Conservation (phyloP, 805 yeast species). For the Barnettozyma botsteinii region DNA sequence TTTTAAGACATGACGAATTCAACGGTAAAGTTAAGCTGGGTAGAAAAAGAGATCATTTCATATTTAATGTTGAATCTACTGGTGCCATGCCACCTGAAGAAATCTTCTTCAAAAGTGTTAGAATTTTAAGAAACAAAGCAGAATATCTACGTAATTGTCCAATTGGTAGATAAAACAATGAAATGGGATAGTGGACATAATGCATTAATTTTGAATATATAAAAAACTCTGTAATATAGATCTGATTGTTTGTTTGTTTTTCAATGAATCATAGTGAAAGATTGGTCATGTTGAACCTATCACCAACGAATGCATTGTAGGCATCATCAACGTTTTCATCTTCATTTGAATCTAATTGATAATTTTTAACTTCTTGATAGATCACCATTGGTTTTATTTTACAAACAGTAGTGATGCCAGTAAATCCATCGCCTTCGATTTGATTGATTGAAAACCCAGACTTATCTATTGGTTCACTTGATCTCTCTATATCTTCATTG, state of each 20-base stretch:
- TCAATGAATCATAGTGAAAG: background rate
- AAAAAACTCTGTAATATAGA: conserved; percentile 1
- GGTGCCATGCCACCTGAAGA: conserved; percentile 98
- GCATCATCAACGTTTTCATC: conserved; percentile 1
- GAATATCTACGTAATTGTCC: conserved; percentile 76
- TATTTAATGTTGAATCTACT: conserved; percentile 88
- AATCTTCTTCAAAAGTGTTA: conserved; percentile 84
- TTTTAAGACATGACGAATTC: conserved; percentile 88
- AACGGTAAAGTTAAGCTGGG: conserved; percentile 86
- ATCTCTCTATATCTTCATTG: conserved; percentile 21
- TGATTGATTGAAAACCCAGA: conserved; percentile 16
- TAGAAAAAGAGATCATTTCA: conserved; percentile 85
- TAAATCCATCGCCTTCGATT: conserved; percentile 37
- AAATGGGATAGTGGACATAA: conserved; percentile 3
- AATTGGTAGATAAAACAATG: conserved; percentile 50
- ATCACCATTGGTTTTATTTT: conserved; percentile 31
- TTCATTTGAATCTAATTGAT: conserved; percentile 6
- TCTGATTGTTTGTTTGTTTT: background rate
- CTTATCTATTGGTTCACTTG: conserved; percentile 25
- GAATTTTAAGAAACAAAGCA: conserved; percentile 80
- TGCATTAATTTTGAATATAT: background rate
- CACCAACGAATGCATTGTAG: conserved; percentile 7
- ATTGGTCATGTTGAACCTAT: conserved; percentile 8
- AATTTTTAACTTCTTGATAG: conserved; percentile 20
- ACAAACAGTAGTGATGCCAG: conserved; percentile 35